phyloP scores from a whole-genome alignment of 2,329 filamentous ascomycete species.

The Immersiporthe knoxdaviesiana region DNA sequence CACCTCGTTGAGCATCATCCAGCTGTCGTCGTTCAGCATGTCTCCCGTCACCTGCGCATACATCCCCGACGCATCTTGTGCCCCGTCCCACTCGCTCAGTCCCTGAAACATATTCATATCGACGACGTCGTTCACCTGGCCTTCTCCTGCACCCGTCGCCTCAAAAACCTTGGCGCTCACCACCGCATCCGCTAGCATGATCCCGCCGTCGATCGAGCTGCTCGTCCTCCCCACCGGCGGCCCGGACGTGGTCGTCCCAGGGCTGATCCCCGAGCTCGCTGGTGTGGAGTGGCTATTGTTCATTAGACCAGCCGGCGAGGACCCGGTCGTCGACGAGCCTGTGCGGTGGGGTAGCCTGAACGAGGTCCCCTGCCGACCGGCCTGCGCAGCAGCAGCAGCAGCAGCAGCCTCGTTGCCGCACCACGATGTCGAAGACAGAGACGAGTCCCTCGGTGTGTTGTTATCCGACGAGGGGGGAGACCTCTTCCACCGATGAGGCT shows the following conservation, averaged over 20 bases:
- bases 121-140: background rate
- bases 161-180: constrained; percentile 7
- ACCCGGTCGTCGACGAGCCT: constrained; percentile 21
- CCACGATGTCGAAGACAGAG: constrained; percentile 12
- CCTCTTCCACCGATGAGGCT: constrained; percentile 11
- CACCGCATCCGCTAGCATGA: constrained; percentile 1
- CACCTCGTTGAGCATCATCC: constrained; percentile 27
- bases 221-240: background rate
- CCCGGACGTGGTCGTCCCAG: background rate
- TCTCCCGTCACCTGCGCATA: constrained; percentile 24
- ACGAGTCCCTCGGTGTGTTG: constrained; percentile 15
- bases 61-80: constrained; percentile 14
- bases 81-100: constrained; percentile 18
- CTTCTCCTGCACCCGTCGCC: background rate
- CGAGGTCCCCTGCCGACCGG: background rate
- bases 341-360: constrained; percentile 26
- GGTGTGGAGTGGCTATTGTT: constrained; percentile 20
- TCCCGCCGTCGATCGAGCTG: background rate
- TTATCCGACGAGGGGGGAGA: constrained; percentile 2
- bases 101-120: constrained; percentile 23
- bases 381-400: too few relatives aligned
- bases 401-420: background rate
- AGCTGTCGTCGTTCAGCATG: constrained; percentile 25
- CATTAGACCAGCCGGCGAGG: constrained; percentile 16
- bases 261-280: constrained; percentile 19